Base-by-base conservation (phyloP, 805 yeast species). In the Saccharomycopsis capsularis region DNA sequence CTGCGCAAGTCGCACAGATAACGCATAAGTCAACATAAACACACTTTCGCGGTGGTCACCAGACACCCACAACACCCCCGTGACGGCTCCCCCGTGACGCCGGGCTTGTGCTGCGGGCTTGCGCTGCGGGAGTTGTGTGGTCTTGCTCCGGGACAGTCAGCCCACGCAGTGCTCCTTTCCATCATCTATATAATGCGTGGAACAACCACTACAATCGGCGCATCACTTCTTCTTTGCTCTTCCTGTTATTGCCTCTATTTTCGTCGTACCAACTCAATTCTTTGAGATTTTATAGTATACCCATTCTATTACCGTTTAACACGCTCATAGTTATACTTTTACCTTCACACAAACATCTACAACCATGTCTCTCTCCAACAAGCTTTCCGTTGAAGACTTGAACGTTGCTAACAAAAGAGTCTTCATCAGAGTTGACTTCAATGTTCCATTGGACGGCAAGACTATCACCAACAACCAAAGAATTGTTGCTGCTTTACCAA, bases 381-480 rank as follows among this genome's bases (percentile, higher is more conserved):
- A 93, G 74, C 79, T 93, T 62, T 83, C 96, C 52, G 96, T 93
- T 70, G 79, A 84, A 66, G 99, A 93, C 71, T 74, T 93, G 60
- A 79, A 81, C 68, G 81, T 88, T 68, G 68, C 82, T 62, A 90
- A 79, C 70, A 90, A 93, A 79, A 82, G 97, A 68, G 99, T 93
- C 69, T 90, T 93, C 75, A 91, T 93, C 79, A 86, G 99, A 75
- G 99, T 95, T 56, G 97, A 91, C 70, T 85, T 85, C 79, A 85
- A 85, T 74, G 95, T 85, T 58, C 95, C 95, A 68, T 81, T 93
- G 62, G 98, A 93, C 66, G 98, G 97, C 61, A 79, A 78, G 64
- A 90, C 82, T 68, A 93, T 93, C 78, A 95, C 99, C 75, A 93
- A 95, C 82, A 95, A 93, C 78, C 98, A 93, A 76, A 85, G 99